phyloP scores from a whole-genome alignment of 2,329 filamentous ascomycete species.

The Colletotrichum tanaceti region DNA sequence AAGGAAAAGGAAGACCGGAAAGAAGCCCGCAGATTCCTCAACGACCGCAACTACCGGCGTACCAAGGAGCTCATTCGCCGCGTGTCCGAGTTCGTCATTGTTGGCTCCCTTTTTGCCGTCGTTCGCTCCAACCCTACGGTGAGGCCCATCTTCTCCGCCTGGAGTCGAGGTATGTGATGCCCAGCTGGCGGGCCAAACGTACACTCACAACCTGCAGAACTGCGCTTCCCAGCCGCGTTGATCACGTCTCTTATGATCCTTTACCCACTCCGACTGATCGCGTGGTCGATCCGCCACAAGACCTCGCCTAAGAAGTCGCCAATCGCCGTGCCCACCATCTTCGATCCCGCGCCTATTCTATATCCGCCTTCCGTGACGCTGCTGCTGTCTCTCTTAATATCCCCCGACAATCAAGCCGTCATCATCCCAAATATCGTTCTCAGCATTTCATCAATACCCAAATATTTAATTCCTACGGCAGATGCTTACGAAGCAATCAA shows the following conservation, averaged over 20 bases:
- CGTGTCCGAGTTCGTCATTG: conserved; percentile 62
- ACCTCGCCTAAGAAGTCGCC: conserved; percentile 53
- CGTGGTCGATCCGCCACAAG: conserved; percentile 59
- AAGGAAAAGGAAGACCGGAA: conserved; percentile 27
- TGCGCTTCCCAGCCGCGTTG: conserved; percentile 53
- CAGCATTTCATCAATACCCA: conserved; percentile 80
- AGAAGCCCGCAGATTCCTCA: conserved; percentile 35
- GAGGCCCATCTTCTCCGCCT: conserved; percentile 57
- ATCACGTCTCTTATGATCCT: conserved; percentile 57
- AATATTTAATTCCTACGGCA: conserved; percentile 75
- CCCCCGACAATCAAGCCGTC: conserved; percentile 68
- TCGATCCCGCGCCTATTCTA: conserved; percentile 91
- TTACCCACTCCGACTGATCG: conserved; percentile 71
- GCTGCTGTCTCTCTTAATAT: conserved; percentile 80
- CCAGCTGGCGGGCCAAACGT: conserved; percentile 15
- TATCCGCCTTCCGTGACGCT: conserved; percentile 84
- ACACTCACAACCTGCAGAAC: conserved; percentile 53
- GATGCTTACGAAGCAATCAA: conserved; percentile 69
- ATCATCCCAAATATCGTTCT: conserved; percentile 86
- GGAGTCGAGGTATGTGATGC: conserved; percentile 60
- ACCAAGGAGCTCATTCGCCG: conserved; percentile 65
- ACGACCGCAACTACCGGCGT: conserved; percentile 52
- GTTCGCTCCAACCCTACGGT: conserved; percentile 61
- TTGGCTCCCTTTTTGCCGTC: conserved; percentile 61
- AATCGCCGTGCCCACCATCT: conserved; percentile 74